Base-by-base conservation (phyloP, 2,329 filamentous ascomycete genomes). In the Teratosphaeria pseudoeucalypti region DNA sequence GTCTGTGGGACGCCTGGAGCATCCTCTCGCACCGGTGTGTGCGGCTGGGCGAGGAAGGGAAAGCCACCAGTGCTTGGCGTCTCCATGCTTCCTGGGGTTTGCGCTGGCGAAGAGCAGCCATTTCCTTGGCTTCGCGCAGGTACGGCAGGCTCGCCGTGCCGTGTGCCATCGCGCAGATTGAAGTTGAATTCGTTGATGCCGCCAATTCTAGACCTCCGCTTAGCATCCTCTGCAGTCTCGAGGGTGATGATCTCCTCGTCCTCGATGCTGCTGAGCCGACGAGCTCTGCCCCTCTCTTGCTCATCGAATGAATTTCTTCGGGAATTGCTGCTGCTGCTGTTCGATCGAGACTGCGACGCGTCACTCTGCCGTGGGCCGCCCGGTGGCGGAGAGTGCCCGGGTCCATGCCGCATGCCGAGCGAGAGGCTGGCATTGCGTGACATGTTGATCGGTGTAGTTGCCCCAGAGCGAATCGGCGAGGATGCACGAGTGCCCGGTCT, bases 201-300 rank as follows among this genome's bases (percentile, higher is more conserved):
- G 52, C 62, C 66, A 7, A 71, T 62, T 26, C 66, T 66, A 14
- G 68, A 70, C 43, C 58, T 55, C n/a, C 67, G 66, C 55, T 67
- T 71, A n/a, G 68, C 69, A 29, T 69, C 64, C 57, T 70, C 68
- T 11, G 69, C 71, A 43, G 64, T 65, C 56, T 71, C 66, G 3
- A 58, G 54, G n/a, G 63, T 69, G 57, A 72, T 71, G 39, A 66
- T 65, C 56, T 71, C 68, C 56, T 72, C 70, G 55, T 72, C 70
- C 43, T 70, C 67, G 32, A 68, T 67, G 47, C 64, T 65, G 52
- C 64, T 68, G 16, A 68, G 58, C 19, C 58, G 62, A 29, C 58
- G 59, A 39, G 58, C 55, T 19, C 61, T 56, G 9, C 58, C 60
- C 14, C 62, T 58, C 32, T 66, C 62, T 37, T 62, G 57, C 14